Conservation (phyloP, 352 stramenopile species). For the Bremia lactucae region DNA sequence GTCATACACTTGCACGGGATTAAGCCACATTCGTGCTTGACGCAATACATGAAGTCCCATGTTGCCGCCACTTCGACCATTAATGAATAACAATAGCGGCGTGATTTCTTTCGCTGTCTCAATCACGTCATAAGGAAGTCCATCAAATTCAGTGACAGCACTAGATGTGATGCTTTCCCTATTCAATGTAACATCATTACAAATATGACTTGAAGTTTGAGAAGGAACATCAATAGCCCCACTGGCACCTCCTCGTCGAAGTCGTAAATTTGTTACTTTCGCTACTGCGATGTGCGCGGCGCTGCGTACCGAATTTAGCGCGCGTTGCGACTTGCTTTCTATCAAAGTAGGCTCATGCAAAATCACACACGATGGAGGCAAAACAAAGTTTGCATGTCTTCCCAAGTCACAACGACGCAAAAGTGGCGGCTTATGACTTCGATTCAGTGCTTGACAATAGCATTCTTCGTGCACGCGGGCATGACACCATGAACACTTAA, state of each 20-base stretch:
- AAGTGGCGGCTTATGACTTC: constrained; percentile 19
- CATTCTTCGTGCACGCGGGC: constrained; percentile 71
- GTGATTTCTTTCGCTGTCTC: constrained; percentile 34
- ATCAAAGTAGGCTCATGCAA: constrained; percentile 24
- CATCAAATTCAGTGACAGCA: constrained; percentile 11
- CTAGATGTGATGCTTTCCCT: constrained; percentile 17
- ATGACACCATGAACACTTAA: constrained; percentile 80
- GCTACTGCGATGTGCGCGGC: constrained; percentile 55
- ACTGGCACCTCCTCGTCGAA: constrained; percentile 26
- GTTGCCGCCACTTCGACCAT: constrained; percentile 88
- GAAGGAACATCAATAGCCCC: constrained; percentile 5
- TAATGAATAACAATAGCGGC: constrained; percentile 90
- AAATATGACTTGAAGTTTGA: constrained; percentile 8
- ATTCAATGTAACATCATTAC: constrained; percentile 4
- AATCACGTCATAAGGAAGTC: constrained; percentile 50
- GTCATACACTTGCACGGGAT: constrained; percentile 94
- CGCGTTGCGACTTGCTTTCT: constrained; percentile 47
- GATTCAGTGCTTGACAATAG: constrained; percentile 33
- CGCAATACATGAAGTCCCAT: constrained; percentile 89
- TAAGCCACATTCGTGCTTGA: constrained; percentile 87
- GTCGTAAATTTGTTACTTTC: constrained; percentile 61
- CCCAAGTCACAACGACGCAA: constrained; percentile 63
- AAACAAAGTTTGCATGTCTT: constrained; percentile 48
- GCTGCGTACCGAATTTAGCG: constrained; percentile 55
- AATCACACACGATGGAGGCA: constrained; percentile 50